phyloP scores from a whole-genome alignment of 345 rosid species.

The Gossypium raimondii region DNA sequence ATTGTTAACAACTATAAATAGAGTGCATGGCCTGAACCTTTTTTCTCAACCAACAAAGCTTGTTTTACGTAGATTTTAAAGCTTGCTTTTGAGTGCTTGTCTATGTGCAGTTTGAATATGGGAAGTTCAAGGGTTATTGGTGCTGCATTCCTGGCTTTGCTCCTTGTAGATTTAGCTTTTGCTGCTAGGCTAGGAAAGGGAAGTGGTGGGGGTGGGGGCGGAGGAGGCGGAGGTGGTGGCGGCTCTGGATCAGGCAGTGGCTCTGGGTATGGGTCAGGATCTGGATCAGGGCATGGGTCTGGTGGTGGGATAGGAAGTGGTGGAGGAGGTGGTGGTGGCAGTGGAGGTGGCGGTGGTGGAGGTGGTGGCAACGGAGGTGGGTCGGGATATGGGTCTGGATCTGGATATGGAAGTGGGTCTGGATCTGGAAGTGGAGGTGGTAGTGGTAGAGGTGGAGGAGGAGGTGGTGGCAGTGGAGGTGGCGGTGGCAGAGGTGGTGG shows the following conservation, averaged over 20 bases:
- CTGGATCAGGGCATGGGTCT: neutral
- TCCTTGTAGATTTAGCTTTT: constrained; percentile 38
- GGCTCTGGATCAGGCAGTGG: constrained; percentile 16
- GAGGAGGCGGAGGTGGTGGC: constrained; percentile 35
- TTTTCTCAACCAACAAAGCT: constrained; percentile 1
- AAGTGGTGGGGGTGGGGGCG: constrained; percentile 21
- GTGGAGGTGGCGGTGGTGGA: constrained; percentile 31
- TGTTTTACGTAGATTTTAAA: neutral
- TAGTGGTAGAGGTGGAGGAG: constrained; percentile 14
- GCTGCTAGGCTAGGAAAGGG: constrained; percentile 38
- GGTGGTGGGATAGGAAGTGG: constrained; percentile 28
- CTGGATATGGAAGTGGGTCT: neutral
- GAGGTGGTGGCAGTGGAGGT: constrained; percentile 20
- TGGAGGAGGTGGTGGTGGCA: constrained; percentile 23
- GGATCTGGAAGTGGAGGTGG: neutral
- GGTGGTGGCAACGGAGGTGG: constrained; percentile 34
- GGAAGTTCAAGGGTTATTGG: constrained; percentile 28
- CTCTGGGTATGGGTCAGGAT: constrained; percentile 29
- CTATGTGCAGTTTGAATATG: constrained; percentile 19
- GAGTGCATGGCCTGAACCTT: neutral
- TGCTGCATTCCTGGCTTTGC: constrained; percentile 37
- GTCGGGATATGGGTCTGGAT: constrained; percentile 18
- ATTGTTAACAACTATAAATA: neutral
- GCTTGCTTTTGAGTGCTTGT: neutral
- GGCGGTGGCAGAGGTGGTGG: constrained; percentile 27